A percentile compares a stretch with the other conserved stretches of the same genome.
Conservation (phyloP, 805 yeast genomes). For the Lipomyces orientalis region DNA sequence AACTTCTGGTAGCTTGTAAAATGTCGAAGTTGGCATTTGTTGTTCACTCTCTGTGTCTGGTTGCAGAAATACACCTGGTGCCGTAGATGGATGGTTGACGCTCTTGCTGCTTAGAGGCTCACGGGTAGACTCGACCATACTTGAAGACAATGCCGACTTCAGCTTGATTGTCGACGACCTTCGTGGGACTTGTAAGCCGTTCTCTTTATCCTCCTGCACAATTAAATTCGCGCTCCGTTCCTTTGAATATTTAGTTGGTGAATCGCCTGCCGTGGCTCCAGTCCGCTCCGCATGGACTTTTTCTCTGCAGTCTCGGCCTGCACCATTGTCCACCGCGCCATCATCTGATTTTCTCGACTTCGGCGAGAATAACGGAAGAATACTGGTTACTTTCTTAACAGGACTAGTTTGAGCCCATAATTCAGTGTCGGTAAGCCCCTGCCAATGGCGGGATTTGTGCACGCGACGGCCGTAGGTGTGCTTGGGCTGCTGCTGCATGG, state of each 20-base stretch:
- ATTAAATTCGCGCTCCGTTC: background rate
- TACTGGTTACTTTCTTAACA: conserved; percentile 10
- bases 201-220: conserved; percentile 17
- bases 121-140: conserved; percentile 15
- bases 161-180: conserved; percentile 16
- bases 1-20: conserved; percentile 9
- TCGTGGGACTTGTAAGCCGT: background rate
- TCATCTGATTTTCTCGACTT: background rate
- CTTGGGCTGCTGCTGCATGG: conserved; percentile 7
- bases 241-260: conserved; percentile 9
- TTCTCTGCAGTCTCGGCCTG: background rate
- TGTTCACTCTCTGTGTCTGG: conserved; percentile 5
- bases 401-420: conserved; percentile 33
- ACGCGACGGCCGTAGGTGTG: conserved; percentile 31
- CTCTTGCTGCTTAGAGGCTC: conserved; percentile 14
- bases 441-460: conserved; percentile 26
- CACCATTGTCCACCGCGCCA: background rate
- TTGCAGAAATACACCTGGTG: background rate
- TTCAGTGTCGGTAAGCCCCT: conserved; percentile 28
- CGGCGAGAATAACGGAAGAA: conserved; percentile 3
- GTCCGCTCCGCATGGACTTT: background rate
- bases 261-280: background rate
- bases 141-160: conserved; percentile 14
- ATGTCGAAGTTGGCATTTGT: background rate
- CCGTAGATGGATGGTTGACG: conserved; percentile 7